Evolutionary conservation across 495 filamentous ascomycete species (phyloP).

Genomic region (Pyronema omphalodes): DNA sequence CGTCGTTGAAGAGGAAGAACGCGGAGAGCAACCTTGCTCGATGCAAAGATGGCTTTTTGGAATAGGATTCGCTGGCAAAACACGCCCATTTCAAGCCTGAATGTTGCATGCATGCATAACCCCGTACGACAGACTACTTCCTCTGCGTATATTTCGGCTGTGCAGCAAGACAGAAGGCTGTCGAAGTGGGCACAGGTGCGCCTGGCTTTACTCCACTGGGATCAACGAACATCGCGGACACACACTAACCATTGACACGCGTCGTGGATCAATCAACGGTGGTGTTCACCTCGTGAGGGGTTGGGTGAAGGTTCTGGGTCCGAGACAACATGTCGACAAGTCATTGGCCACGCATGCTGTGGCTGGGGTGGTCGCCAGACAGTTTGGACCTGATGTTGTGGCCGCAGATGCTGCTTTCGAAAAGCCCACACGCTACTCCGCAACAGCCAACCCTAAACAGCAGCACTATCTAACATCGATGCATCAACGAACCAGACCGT

Average conservation of each 20-base stretch:
- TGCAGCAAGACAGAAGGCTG: neutral
- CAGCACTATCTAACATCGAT: neutral
- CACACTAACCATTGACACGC: neutral
- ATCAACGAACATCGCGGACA: neutral
- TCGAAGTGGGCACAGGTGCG: neutral
- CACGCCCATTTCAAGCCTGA: neutral
- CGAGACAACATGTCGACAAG: neutral
- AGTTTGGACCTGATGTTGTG: neutral
- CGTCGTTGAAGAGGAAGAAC: neutral
- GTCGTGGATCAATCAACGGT: constrained; percentile 1
- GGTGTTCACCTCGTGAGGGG: neutral
- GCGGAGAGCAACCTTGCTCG: neutral
- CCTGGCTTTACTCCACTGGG: neutral
- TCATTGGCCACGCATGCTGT: constrained; percentile 1
- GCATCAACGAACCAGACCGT: neutral
- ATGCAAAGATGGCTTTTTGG: neutral
- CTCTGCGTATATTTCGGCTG: neutral
- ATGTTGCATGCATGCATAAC: neutral
- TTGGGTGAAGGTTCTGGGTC: neutral
- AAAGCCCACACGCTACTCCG: neutral
- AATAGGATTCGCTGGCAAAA: neutral
- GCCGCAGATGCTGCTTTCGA: neutral
- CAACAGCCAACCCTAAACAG: neutral
- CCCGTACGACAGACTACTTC: neutral
- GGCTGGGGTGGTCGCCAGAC: neutral